These are phyloP conservation scores for Cryoendolithus antarcticus DNA, from an alignment of 2,329 filamentous ascomycete species.

Conservation along the genomic window DNA sequence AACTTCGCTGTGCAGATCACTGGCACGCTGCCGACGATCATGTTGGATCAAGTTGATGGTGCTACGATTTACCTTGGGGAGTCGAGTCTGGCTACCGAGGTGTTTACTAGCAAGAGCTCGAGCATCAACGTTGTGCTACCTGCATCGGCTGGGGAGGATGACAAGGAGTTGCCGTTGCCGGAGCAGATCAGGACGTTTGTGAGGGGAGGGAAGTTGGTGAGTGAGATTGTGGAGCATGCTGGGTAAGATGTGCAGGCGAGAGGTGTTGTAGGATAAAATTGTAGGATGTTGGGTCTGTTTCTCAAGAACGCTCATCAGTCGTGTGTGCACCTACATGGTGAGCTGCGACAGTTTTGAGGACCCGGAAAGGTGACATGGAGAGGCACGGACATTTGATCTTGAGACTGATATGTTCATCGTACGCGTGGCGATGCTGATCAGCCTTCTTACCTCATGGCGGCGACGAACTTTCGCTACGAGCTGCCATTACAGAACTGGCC, in stretches of 20 bases:
- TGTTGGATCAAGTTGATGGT: constrained; percentile 88
- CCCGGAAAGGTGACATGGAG: too few species aligned
- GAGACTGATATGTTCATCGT: too few species aligned
- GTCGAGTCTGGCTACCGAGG: constrained; percentile 63
- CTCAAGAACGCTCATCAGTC: not conserved
- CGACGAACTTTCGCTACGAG: too few species aligned
- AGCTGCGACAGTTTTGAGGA: not conserved
- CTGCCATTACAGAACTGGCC: too few species aligned
- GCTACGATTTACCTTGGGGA: constrained; percentile 77
- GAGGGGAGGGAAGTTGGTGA: constrained; percentile 67
- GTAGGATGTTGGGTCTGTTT: not conserved
- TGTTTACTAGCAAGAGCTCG: constrained; percentile 81
- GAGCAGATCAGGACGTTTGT: constrained; percentile 78
- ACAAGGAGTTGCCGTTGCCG: constrained; percentile 80
- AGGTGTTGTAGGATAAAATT: constrained; percentile 1
- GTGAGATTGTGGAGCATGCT: constrained; percentile 90
- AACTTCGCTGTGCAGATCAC: constrained; percentile 82
- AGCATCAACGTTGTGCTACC: constrained; percentile 79
- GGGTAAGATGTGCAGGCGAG: constrained; percentile 30
- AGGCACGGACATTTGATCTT: too few species aligned
- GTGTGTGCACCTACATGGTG: not conserved
- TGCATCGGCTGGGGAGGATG: constrained; percentile 51
- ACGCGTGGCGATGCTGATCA: too few species aligned
- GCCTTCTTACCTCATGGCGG: too few species aligned
- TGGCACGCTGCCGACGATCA: constrained; percentile 70